A percentile compares a stretch with the other conserved stretches of the same genome.
Conservation (phyloP, 768 basidiomycete species). For the Mycena vitilis region DNA sequence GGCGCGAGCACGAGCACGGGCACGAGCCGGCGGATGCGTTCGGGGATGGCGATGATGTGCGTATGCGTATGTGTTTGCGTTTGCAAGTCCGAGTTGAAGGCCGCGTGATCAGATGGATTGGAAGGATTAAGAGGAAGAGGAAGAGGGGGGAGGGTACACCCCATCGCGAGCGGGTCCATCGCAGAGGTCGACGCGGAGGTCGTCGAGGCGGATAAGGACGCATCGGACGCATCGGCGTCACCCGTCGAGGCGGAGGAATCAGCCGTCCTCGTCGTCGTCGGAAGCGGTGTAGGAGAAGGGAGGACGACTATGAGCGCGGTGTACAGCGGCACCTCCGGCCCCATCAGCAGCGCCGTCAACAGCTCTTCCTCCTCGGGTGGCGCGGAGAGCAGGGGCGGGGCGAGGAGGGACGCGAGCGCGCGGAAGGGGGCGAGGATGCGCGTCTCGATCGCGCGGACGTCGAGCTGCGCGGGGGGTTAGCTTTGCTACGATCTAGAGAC, state of each 20-base stretch:
- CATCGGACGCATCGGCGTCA: background rate
- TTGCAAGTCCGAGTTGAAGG: too few relatives aligned
- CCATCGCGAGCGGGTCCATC: too few relatives aligned
- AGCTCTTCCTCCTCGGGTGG: slow-evolving; percentile 10
- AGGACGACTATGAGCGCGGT: slow-evolving; percentile 25
- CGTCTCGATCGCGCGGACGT: background rate
- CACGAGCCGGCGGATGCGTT: slow-evolving; percentile 11
- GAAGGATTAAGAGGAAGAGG: background rate
- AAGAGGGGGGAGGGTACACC: background rate
- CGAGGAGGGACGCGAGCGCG: slow-evolving; percentile 5
- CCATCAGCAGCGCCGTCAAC: slow-evolving; percentile 2
- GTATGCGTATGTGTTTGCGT: background rate
- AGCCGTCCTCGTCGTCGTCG: background rate
- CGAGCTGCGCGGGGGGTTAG: too few relatives aligned
- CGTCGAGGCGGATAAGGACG: slow-evolving; percentile 2
- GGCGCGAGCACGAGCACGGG: slow-evolving; percentile 17
- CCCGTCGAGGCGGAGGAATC: background rate
- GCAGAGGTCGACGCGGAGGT: background rate
- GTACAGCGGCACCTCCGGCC: slow-evolving; percentile 20
- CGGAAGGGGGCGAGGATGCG: slow-evolving; percentile 25
- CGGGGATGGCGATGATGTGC: background rate
- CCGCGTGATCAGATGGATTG: background rate
- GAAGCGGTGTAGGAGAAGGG: background rate
- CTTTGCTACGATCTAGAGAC: too few relatives aligned
- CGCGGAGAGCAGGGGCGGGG: slow-evolving; percentile 7